Base-by-base conservation (phyloP, 768 basidiomycete genomes). In the Lactarius deliciosus region DNA sequence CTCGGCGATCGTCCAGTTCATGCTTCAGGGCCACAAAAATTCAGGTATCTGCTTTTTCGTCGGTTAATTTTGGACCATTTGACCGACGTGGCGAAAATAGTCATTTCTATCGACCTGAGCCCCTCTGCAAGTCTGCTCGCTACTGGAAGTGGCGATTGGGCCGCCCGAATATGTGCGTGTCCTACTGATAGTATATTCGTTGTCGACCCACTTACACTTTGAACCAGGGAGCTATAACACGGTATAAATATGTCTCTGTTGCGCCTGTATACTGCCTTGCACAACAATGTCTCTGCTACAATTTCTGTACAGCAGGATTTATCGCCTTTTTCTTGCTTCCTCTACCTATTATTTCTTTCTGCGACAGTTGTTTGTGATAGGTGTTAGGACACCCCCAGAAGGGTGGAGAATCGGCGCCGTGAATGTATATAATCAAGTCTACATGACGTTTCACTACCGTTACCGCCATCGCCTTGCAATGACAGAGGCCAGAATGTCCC, bases 21-120 rank as follows among this genome's bases (percentile, higher is more conserved):
- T 96, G 90, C 81, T 99, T 38, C 96, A 98, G 75, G 88, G 90
- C 15, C 82, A 81, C 73, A 84, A 89, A 77, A 89, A 90, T 73
- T 86, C 86, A 56, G 86, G 86, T 86, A 70, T 38, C 13, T 18
- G 15, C 15, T 22, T 34, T 56, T 40, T 34, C 41, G 41, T 34
- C 18, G 30, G 61, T n/a, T 60, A 45, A 45, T 60, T 61, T n/a
- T 36, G 45, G n/a, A 28, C 64, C 4, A 15, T 40, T 38, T 61
- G 20, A 63, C 61, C 15, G 20, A 25, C n/a, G 57, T 53, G 50
- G 25, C 50, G 59, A 40, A 55, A 47, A 38, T 73, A 86, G 88
- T 90, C 71, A 90, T 90, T 74, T 87, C 86, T 38, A 88, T 90
- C 73, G 88, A 90, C 69, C 79, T 90, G 64, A 85, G 85, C 64